Evolutionary conservation across 2,329 filamentous ascomycete species (phyloP).

Genomic region (Penicillium fuscoglaucum): DNA sequence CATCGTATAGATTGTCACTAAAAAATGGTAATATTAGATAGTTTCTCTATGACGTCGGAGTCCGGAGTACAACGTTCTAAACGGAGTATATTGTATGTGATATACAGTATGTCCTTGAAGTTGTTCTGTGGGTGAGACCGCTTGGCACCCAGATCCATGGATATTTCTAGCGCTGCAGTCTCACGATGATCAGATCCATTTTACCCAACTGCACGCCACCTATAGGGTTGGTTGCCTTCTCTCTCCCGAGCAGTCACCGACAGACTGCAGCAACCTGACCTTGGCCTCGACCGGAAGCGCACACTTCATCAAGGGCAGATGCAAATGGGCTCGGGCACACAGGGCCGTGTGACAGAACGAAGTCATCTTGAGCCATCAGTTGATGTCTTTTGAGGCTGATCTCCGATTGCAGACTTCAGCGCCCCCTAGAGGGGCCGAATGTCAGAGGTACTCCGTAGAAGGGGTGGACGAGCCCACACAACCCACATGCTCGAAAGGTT

Average conservation of each 20-base stretch:
- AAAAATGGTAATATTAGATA: neutral
- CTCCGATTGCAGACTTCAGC: slow-evolving; percentile 7
- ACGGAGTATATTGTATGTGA: neutral
- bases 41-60: neutral
- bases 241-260: neutral
- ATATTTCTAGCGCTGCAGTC: slow-evolving; percentile 1
- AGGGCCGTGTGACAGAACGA: slow-evolving; percentile 7
- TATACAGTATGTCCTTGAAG: neutral
- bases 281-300: neutral
- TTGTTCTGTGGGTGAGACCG: neutral
- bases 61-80: neutral
- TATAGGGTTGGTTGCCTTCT: slow-evolving; percentile 6
- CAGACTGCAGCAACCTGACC: neutral
- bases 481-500: neutral
- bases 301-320: slow-evolving; percentile 1
- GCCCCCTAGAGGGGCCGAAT: neutral
- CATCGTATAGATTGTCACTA: neutral
- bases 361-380: slow-evolving; percentile 10
- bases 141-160: slow-evolving; percentile 5
- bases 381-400: slow-evolving; percentile 11
- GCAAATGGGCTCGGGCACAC: neutral
- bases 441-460: neutral
- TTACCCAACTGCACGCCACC: slow-evolving; percentile 2
- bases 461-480: neutral
- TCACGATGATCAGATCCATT: neutral